Evolutionary conservation across 73 alveolate genomes (phyloP).

Genomic region (Paramecium sonneborni): DNA sequence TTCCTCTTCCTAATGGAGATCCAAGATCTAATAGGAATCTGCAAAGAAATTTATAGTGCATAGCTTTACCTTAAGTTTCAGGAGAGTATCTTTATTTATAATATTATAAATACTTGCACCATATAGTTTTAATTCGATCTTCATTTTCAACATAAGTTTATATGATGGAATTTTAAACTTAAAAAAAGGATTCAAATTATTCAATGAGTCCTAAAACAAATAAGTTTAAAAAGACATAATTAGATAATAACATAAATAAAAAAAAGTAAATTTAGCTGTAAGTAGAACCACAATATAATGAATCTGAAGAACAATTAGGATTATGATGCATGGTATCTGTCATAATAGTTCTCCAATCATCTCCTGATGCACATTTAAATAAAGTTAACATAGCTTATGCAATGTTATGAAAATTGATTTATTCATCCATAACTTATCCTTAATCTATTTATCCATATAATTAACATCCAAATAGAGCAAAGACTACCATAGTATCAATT

Average conservation of each 20-base stretch:
- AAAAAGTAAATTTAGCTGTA: not conserved
- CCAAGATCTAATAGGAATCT: constrained; percentile 15
- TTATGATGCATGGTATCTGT: constrained; percentile 40
- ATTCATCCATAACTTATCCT: constrained; percentile 38
- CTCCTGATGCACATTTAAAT: constrained; percentile 25
- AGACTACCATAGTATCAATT: not conserved
- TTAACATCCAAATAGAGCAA: constrained; percentile 39
- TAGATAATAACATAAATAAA: not conserved
- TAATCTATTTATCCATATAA: constrained; percentile 15
- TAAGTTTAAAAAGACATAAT: not conserved
- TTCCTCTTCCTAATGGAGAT: not conserved
- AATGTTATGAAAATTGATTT: constrained; percentile 8
- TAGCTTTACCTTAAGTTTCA: constrained; percentile 23
- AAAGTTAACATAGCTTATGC: constrained; percentile 5
- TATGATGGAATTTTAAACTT: not conserved
- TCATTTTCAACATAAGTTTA: not conserved
- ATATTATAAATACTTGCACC: constrained; percentile 9
- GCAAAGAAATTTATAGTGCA: constrained; percentile 28
- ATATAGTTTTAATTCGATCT: constrained; percentile 19
- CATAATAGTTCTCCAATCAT: constrained; percentile 45
- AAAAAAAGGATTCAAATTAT: constrained; percentile 15
- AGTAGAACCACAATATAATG: constrained; percentile 14
- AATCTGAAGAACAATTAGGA: constrained; percentile 24
- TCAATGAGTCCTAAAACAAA: constrained; percentile 50
- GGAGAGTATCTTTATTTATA: not conserved